These are phyloP conservation scores for Dacryopinax spathularia DNA, from an alignment of 768 basidiomycete species.

Conservation along the genomic window DNA sequence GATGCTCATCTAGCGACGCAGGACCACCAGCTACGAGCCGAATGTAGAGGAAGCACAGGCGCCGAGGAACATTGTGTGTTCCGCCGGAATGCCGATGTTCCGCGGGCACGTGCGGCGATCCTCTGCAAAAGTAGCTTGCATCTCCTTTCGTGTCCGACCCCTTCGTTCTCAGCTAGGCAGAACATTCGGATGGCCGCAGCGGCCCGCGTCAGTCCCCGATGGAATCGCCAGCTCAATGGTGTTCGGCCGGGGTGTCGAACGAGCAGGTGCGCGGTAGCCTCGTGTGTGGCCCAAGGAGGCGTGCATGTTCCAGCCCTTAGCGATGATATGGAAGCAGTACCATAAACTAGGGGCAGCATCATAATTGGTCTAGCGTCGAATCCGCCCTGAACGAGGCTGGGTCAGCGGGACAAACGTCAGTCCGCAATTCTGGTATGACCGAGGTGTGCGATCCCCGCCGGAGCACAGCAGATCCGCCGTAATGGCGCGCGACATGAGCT, in stretches of 20 bases:
- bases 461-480: too few species aligned
- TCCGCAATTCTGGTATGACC: not conserved
- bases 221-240: not conserved
- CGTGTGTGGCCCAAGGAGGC: not conserved
- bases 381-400: not conserved
- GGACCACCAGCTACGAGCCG: not conserved
- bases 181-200: not conserved
- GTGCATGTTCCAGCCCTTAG: not conserved
- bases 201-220: not conserved
- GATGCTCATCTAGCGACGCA: not conserved
- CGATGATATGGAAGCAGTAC: not conserved
- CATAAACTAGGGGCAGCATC: not conserved
- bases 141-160: not conserved
- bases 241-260: not conserved
- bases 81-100: not conserved
- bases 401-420: not conserved
- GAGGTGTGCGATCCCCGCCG: not conserved
- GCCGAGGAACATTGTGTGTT: not conserved
- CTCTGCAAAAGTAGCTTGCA: slow-evolving; percentile 1
- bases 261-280: not conserved
- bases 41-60: not conserved
- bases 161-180: slow-evolving; percentile 2
- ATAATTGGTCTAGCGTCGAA: not conserved
- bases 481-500: too few species aligned
- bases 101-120: not conserved